Percentiles rank a stretch among this genome's conserved stretches.
Conservation (phyloP, 2,329 filamentous ascomycete species). For the Lachnellula hyalina region DNA sequence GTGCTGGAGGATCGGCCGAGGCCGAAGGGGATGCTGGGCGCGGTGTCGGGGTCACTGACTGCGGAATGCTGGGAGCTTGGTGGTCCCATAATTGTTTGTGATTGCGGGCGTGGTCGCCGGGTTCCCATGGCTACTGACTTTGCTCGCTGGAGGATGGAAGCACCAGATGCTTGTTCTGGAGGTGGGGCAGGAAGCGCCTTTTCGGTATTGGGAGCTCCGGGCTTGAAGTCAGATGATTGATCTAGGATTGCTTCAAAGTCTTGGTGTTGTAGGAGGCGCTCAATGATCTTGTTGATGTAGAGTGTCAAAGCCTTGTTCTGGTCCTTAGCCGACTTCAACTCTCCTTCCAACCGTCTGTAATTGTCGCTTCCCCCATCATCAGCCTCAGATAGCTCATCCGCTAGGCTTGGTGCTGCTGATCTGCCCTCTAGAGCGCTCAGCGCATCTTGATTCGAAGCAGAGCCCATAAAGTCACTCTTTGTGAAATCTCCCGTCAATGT, state of each 20-base stretch:
- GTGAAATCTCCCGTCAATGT: slow-evolving; percentile 91
- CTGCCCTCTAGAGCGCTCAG: slow-evolving; percentile 59
- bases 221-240: slow-evolving; percentile 62
- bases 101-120: slow-evolving; percentile 45
- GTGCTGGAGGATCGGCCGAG: slow-evolving; percentile 49
- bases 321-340: slow-evolving; percentile 76
- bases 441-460: slow-evolving; percentile 56
- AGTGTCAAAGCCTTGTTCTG: slow-evolving; percentile 95
- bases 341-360: slow-evolving; percentile 67
- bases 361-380: slow-evolving; percentile 57
- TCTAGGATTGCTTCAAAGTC: slow-evolving; percentile 93
- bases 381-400: slow-evolving; percentile 79
- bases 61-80: slow-evolving; percentile 31
- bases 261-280: slow-evolving; percentile 85
- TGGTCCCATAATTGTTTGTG: slow-evolving; percentile 45
- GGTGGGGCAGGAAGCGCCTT: slow-evolving; percentile 75
- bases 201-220: slow-evolving; percentile 41
- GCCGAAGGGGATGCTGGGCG: slow-evolving; percentile 69
- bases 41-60: slow-evolving; percentile 64
- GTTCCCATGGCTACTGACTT: slow-evolving; percentile 52
- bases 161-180: slow-evolving; percentile 41
- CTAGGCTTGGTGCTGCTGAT: slow-evolving; percentile 57
- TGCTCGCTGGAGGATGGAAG: slow-evolving; percentile 54
- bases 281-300: slow-evolving; percentile 99
- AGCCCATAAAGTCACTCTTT: slow-evolving; percentile 72